These are phyloP conservation scores for Phytophthora ohioensis DNA, from an alignment of 352 stramenopile genomes.

Conservation along the genomic window DNA sequence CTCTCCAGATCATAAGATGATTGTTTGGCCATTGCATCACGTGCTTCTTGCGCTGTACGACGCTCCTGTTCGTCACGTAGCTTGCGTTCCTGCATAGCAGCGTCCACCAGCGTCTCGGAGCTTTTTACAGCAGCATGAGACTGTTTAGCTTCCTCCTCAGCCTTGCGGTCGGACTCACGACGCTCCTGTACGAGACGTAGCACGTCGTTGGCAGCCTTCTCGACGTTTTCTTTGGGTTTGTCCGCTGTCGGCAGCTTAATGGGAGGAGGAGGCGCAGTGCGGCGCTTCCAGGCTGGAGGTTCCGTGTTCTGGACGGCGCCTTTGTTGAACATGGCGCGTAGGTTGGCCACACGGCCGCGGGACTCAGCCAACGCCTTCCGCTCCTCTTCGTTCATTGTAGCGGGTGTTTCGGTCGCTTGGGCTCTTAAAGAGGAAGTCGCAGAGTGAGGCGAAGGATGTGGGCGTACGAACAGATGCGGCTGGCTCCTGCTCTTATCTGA, in stretches of 20 bases:
- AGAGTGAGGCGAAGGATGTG: constrained; percentile 11
- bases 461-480: neutral
- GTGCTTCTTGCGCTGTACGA: constrained; percentile 42
- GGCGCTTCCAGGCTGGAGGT: constrained; percentile 33
- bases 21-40: constrained; percentile 47
- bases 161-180: constrained; percentile 50
- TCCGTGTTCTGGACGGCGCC: constrained; percentile 35
- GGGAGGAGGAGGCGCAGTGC: constrained; percentile 18
- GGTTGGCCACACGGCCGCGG: constrained; percentile 61
- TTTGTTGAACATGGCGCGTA: constrained; percentile 80
- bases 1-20: constrained; percentile 47
- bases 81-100: constrained; percentile 56
- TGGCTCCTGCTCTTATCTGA: constrained; percentile 8
- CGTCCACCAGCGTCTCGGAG: constrained; percentile 60
- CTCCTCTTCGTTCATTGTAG: constrained; percentile 49
- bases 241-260: constrained; percentile 29
- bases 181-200: constrained; percentile 49
- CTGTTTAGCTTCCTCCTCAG: constrained; percentile 48
- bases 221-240: constrained; percentile 15
- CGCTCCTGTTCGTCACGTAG: constrained; percentile 51
- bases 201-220: constrained; percentile 39
- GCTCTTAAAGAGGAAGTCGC: constrained; percentile 13
- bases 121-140: constrained; percentile 43
- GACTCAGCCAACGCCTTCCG: constrained; percentile 58
- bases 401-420: neutral